These are phyloP conservation scores for Ceratobasidium sp. DNA, from an alignment of 1,284 basidiomycete species.

Conservation along the genomic window DNA sequence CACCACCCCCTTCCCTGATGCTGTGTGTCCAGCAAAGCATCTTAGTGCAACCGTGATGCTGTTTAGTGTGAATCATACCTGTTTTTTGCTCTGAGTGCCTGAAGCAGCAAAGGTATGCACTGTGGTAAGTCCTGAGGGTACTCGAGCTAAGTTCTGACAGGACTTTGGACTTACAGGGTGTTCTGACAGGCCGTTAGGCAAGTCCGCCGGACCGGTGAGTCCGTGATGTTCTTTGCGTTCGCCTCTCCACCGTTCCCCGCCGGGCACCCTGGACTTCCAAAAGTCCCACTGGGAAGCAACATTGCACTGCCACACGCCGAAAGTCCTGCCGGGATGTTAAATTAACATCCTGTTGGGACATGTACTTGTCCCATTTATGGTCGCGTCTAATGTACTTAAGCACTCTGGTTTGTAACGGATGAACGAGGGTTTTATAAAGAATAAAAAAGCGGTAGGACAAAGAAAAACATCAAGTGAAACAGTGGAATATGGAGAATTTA, in stretches of 20 bases:
- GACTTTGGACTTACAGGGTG: not conserved
- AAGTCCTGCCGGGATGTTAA: not conserved
- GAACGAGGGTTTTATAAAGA: not conserved
- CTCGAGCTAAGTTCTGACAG: not conserved
- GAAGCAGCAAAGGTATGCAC: too few relatives aligned
- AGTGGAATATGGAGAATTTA: too few relatives aligned
- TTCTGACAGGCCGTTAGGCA: conserved; percentile 1
- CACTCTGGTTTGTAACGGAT: not conserved
- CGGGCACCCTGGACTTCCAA: not conserved
- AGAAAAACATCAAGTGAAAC: not conserved
- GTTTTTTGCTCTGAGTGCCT: too few relatives aligned
- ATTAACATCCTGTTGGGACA: not conserved
- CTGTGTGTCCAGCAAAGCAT: too few relatives aligned
- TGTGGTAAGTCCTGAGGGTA: conserved; percentile 14
- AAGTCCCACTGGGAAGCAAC: not conserved
- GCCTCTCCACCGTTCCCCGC: not conserved
- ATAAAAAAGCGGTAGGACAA: not conserved
- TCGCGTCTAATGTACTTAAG: not conserved
- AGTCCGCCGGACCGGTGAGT: not conserved
- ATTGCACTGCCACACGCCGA: not conserved
- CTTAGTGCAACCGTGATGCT: too few relatives aligned
- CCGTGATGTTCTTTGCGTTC: not conserved
- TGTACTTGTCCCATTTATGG: not conserved
- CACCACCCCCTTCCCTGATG: too few relatives aligned
- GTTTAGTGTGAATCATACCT: too few relatives aligned